phyloP scores from a whole-genome alignment of 1,139 yeast genomes.

The Kazachstania sp. region DNA sequence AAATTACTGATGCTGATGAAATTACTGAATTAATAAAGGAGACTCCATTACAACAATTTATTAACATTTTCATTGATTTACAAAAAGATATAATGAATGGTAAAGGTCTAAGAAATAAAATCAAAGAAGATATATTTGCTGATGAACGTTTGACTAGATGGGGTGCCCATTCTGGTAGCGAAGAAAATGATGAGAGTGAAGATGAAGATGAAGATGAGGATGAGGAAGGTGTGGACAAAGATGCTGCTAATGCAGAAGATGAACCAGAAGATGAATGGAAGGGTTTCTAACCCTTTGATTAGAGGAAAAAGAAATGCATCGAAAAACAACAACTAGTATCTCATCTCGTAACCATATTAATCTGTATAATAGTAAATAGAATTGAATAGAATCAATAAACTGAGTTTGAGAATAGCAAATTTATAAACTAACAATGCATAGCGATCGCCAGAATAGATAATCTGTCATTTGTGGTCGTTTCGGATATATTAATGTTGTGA shows the following conservation, averaged over 20 bases:
- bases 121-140: slow-evolving; percentile 54
- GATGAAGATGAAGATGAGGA: slow-evolving; percentile 30
- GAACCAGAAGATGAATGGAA: slow-evolving; percentile 42
- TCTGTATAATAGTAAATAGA: not conserved
- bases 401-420: too few relatives aligned
- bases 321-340: not conserved
- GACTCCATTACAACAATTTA: slow-evolving; percentile 48
- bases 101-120: slow-evolving; percentile 60
- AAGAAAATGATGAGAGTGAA: slow-evolving; percentile 20
- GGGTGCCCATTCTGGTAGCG: slow-evolving; percentile 40
- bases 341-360: not conserved
- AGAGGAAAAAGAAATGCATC: not conserved
- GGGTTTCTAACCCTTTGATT: slow-evolving; percentile 34
- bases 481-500: too few relatives aligned
- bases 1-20: slow-evolving; percentile 24
- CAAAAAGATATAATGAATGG: slow-evolving; percentile 39
- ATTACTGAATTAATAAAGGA: slow-evolving; percentile 32
- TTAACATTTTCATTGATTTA: slow-evolving; percentile 52
- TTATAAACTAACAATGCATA: too few relatives aligned
- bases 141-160: slow-evolving; percentile 60
- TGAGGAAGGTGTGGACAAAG: slow-evolving; percentile 15
- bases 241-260: slow-evolving; percentile 29
- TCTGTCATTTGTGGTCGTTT: too few relatives aligned
- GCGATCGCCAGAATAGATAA: too few relatives aligned
- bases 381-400: too few relatives aligned